phyloP scores from a whole-genome alignment of 257 asterid species.

The Solanum lignicaule region DNA sequence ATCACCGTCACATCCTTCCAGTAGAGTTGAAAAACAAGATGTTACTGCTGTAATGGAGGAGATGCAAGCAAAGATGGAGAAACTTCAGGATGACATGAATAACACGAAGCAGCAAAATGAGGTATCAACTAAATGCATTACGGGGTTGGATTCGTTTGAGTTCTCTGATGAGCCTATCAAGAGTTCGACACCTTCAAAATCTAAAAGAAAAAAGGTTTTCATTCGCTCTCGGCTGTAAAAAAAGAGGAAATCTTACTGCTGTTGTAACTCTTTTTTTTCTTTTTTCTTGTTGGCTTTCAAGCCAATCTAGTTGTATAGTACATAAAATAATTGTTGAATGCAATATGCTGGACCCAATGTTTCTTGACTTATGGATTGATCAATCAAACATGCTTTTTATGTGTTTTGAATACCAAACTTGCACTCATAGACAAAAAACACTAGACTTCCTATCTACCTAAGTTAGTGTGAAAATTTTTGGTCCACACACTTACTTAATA shows the following conservation, averaged over 20 bases:
- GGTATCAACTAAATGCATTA: constrained; percentile 7
- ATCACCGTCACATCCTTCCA: constrained; percentile 7
- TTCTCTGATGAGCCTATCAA: constrained; percentile 29
- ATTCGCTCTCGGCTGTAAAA: constrained; percentile 52
- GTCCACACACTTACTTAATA: too few species aligned
- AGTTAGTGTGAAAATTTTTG: too few species aligned
- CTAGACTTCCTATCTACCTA: not conserved
- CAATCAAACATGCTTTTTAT: not conserved
- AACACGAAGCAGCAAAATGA: constrained; percentile 16
- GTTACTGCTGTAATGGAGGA: constrained; percentile 29
- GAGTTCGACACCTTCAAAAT: constrained; percentile 12
- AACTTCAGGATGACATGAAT: constrained; percentile 31
- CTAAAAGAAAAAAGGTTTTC: constrained; percentile 28
- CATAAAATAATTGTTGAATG: not conserved
- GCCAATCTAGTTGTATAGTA: not conserved
- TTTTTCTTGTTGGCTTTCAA: not conserved
- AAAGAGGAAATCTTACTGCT: not conserved
- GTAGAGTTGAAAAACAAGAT: constrained; percentile 19
- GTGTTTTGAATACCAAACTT: not conserved
- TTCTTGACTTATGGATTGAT: not conserved
- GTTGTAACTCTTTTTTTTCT: not conserved
- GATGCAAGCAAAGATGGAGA: constrained; percentile 53
- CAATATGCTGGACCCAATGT: not conserved
- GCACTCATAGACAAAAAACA: not conserved
- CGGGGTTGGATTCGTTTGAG: constrained; percentile 20